Conservation (phyloP, 805 yeast species). For the Limtongia smithiae region DNA sequence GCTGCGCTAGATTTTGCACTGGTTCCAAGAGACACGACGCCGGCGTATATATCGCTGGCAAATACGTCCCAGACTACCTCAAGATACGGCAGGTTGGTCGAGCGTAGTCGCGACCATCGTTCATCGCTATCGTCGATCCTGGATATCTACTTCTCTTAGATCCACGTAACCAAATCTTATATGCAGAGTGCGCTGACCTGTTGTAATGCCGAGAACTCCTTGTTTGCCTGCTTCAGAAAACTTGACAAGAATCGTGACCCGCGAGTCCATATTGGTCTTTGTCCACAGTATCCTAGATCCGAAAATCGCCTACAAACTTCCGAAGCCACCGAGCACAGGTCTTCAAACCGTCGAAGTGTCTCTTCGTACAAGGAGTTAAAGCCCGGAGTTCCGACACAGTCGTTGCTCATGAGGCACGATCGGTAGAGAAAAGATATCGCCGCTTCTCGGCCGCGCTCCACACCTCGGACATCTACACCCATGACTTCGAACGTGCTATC, state of each 20-base stretch:
- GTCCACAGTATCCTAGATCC: too few species aligned
- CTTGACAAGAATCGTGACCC: conserved; percentile 4
- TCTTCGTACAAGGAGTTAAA: too few species aligned
- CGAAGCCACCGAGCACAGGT: too few species aligned
- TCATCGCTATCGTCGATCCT: too few species aligned
- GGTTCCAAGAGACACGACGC: conserved; percentile 12
- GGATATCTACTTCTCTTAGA: neutral
- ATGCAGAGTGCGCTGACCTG: neutral
- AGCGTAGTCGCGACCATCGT: conserved; percentile 13
- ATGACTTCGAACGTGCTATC: too few species aligned
- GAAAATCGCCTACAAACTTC: too few species aligned
- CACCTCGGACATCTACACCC: too few species aligned
- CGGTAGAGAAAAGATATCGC: too few species aligned
- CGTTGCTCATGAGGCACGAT: too few species aligned
- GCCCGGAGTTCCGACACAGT: too few species aligned
- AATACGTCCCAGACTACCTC: conserved; percentile 17
- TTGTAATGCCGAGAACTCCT: conserved; percentile 6
- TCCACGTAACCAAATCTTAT: neutral
- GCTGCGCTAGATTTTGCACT: conserved; percentile 4
- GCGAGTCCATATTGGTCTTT: conserved; percentile 6
- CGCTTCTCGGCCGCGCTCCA: too few species aligned
- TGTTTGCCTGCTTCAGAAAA: conserved; percentile 8
- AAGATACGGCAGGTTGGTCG: conserved; percentile 18
- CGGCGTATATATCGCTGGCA: neutral
- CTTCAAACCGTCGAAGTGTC: too few species aligned